Percentiles rank a stretch among this genome's conserved stretches.
Conservation (phyloP, 2,329 filamentous ascomycete genomes). For the Ophiostoma novo-ulmi region DNA sequence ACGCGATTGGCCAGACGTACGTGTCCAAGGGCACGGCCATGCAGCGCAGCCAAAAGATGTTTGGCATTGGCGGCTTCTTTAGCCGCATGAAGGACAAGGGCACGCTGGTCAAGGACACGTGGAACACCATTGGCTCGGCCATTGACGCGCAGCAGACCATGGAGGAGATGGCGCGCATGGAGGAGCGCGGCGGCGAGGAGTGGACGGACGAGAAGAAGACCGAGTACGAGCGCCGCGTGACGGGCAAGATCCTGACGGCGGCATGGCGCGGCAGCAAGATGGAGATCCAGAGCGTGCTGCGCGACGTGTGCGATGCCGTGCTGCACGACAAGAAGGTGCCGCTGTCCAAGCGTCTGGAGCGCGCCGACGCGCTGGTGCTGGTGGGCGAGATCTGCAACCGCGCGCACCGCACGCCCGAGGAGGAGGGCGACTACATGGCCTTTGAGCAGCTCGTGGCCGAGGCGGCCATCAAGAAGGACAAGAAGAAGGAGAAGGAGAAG, state of each 20-base stretch:
- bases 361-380: conserved; percentile 82
- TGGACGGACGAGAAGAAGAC: conserved; percentile 98
- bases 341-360: conserved; percentile 79
- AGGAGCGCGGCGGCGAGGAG: conserved; percentile 89
- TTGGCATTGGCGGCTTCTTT: conserved; percentile 94
- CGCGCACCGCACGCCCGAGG: conserved; percentile 81
- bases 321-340: conserved; percentile 74
- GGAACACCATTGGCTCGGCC: conserved; percentile 93
- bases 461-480: conserved; percentile 90
- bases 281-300: conserved; percentile 91
- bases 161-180: conserved; percentile 96
- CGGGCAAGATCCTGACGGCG: conserved; percentile 94
- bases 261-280: conserved; percentile 96
- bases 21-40: conserved; percentile 79
- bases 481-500: conserved; percentile 49
- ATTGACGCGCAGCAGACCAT: conserved; percentile 98
- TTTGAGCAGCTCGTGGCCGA: conserved; percentile 98
- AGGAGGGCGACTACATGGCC: conserved; percentile 97
- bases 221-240: conserved; percentile 92
- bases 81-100: conserved; percentile 93
- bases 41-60: conserved; percentile 92
- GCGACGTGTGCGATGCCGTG: conserved; percentile 88
- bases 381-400: conserved; percentile 85
- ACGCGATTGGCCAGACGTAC: conserved; percentile 91
- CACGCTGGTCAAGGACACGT: conserved; percentile 93